A percentile compares a stretch with the other conserved stretches of the same genome.
These are phyloP conservation scores for Polyporus tsugae DNA, from an alignment of 1,284 basidiomycete genomes.

Conservation along the genomic window DNA sequence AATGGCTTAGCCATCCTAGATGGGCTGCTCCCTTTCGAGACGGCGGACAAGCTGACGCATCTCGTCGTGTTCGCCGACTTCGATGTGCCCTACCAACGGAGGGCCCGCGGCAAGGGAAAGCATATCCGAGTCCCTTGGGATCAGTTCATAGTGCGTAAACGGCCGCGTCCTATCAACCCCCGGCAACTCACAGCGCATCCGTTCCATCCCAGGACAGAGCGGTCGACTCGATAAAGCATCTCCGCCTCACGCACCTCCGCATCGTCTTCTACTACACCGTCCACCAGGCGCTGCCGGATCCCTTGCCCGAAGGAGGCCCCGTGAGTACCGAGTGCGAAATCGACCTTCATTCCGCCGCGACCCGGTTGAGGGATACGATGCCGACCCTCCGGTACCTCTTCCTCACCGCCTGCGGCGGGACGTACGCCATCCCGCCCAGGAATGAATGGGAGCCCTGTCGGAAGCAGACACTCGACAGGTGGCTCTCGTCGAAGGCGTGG, in stretches of 20 bases:
- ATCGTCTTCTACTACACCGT: neutral
- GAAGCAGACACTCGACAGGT: neutral
- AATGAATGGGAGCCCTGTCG: neutral
- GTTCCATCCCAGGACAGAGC: neutral
- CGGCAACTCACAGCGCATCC: neutral
- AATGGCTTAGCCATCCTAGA: neutral
- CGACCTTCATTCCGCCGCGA: neutral
- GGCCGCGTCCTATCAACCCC: neutral
- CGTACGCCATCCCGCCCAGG: neutral
- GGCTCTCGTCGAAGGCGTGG: neutral
- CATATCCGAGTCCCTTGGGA: neutral
- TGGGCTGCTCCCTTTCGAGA: neutral
- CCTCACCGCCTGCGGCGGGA: neutral
- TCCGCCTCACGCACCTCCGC: neutral
- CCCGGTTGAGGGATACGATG: neutral
- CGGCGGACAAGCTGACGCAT: neutral
- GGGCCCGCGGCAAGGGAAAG: neutral
- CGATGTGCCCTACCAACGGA: no score
- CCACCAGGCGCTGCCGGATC: neutral
- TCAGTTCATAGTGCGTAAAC: neutral
- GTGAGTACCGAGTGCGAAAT: neutral
- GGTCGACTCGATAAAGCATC: neutral
- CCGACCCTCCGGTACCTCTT: neutral
- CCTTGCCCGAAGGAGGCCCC: neutral
- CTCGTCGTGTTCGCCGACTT: neutral